Percentiles rank a stretch among this genome's conserved stretches.
phyloP scores from a whole-genome alignment of 805 yeast species.

The Candida khao-thaluensis region DNA sequence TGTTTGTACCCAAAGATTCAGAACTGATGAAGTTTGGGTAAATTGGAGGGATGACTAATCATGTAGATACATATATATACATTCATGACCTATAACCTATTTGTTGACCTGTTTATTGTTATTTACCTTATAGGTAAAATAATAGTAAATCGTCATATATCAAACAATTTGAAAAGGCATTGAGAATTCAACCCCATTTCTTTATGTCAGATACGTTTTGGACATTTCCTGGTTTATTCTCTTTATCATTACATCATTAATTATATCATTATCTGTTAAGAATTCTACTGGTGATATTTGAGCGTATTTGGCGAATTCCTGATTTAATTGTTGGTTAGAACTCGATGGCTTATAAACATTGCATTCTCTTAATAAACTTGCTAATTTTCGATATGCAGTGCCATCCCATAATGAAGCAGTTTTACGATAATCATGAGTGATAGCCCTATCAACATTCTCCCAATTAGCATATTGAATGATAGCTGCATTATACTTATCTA shows the following conservation, averaged over 20 bases:
- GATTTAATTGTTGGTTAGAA: not conserved
- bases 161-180: constrained; percentile 11
- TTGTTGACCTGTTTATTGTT: constrained; percentile 8
- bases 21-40: constrained; percentile 92
- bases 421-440: constrained; percentile 39
- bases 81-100: too few relatives aligned
- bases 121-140: constrained; percentile 2
- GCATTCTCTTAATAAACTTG: constrained; percentile 46
- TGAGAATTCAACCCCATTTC: not conserved
- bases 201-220: constrained; percentile 34
- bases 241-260: constrained; percentile 10
- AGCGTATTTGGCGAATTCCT: not conserved
- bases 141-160: constrained; percentile 12
- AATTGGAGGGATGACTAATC: constrained; percentile 74
- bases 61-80: not conserved
- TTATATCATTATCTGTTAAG: constrained; percentile 10
- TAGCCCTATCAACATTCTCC: constrained; percentile 33
- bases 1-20: constrained; percentile 87
- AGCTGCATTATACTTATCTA: constrained; percentile 27
- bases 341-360: constrained; percentile 6
- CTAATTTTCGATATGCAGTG: constrained; percentile 41
- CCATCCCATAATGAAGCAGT: constrained; percentile 49
- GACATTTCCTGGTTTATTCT: constrained; percentile 17
- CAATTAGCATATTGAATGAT: constrained; percentile 28
- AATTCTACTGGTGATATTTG: not conserved